These are phyloP conservation scores for Xylaria sp. DNA, from an alignment of 2,329 filamentous ascomycete species.

Conservation along the genomic window DNA sequence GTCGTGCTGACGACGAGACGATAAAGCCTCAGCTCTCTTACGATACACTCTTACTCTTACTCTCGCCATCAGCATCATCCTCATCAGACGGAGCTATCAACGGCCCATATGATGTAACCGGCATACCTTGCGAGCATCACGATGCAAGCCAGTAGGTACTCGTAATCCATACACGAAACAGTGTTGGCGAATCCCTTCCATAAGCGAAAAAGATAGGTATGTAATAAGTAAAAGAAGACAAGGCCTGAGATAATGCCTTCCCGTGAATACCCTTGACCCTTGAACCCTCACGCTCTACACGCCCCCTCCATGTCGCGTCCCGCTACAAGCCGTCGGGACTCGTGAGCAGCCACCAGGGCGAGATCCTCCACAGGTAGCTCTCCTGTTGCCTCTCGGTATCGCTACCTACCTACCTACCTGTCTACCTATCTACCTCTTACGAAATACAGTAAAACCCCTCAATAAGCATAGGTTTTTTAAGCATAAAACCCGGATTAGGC, in stretches of 20 bases:
- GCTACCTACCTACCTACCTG: too few relatives aligned
- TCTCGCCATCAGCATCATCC: not conserved
- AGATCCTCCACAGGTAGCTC: not conserved
- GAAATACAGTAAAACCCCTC: not conserved
- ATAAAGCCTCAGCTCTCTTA: not conserved
- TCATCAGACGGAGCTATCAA: not conserved
- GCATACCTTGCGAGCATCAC: constrained; percentile 11
- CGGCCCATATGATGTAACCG: constrained; percentile 3
- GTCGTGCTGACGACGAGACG: not conserved
- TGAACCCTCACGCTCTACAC: too few relatives aligned
- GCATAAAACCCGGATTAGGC: too few relatives aligned
- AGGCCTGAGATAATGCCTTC: not conserved
- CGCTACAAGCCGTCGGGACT: constrained; percentile 6
- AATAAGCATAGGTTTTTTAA: too few relatives aligned
- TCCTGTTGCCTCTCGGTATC: not conserved
- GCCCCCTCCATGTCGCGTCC: not conserved
- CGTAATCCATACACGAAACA: too few relatives aligned
- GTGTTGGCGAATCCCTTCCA: not conserved
- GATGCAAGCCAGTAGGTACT: too few relatives aligned
- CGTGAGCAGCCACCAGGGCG: constrained; percentile 10
- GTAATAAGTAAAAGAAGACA: not conserved
- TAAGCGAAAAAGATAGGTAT: not conserved
- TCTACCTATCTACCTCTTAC: too few relatives aligned
- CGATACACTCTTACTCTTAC: not conserved
- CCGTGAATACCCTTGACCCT: too few relatives aligned